Conservation (phyloP, 2,329 filamentous ascomycete genomes). For the Fusarium cicatricum region DNA sequence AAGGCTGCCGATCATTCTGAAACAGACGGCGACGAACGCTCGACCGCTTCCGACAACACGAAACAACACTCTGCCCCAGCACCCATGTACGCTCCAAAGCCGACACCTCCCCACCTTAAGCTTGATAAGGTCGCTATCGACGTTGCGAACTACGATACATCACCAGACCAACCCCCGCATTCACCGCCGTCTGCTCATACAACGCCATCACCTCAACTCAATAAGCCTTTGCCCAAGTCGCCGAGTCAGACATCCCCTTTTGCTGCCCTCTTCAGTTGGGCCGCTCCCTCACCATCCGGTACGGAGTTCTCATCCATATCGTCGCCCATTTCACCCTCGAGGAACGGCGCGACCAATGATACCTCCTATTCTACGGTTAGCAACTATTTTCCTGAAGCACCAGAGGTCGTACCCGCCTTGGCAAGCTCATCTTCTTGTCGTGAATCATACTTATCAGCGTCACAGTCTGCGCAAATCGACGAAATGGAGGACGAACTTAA, state of each 20-base stretch:
- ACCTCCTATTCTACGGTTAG: conserved; percentile 39
- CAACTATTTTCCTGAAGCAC: conserved; percentile 45
- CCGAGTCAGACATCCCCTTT: conserved; percentile 59
- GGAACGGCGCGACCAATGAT: conserved; percentile 47
- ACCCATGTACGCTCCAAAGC: conserved; percentile 60
- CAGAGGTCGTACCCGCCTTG: conserved; percentile 47
- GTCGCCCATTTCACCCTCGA: conserved; percentile 59
- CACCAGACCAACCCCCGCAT: conserved; percentile 35
- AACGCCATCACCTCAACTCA: conserved; percentile 51
- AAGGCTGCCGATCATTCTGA: conserved; percentile 18
- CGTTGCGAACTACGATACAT: conserved; percentile 38
- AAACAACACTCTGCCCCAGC: conserved; percentile 51
- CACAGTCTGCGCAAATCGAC: conserved; percentile 69
- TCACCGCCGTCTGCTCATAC: conserved; percentile 42
- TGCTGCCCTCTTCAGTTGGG: conserved; percentile 64
- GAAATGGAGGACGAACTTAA: conserved; percentile 95
- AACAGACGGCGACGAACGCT: conserved; percentile 42
- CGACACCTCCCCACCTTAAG: conserved; percentile 61
- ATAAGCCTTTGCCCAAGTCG: conserved; percentile 65
- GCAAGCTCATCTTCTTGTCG: conserved; percentile 58
- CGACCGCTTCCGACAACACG: conserved; percentile 45
- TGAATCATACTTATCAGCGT: conserved; percentile 59
- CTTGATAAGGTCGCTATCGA: conserved; percentile 54
- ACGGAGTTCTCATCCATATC: conserved; percentile 63
- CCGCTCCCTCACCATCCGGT: conserved; percentile 54